These are phyloP conservation scores for Ascochyta koolunga DNA, from an alignment of 2,329 filamentous ascomycete genomes.

Conservation along the genomic window DNA sequence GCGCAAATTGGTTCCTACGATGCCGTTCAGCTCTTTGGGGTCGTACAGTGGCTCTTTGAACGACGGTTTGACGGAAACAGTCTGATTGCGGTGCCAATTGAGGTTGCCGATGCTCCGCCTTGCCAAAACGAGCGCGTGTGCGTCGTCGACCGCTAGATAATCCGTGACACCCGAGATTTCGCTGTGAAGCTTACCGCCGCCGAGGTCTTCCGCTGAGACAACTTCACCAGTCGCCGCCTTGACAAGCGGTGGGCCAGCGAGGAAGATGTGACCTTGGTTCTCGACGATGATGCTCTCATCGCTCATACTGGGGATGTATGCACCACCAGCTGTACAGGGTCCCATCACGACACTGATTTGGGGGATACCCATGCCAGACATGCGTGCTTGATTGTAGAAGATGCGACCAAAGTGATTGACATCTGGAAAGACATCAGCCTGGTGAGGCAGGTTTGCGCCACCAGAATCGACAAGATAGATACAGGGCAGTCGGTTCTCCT, in stretches of 20 bases:
- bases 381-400: conserved; percentile 96
- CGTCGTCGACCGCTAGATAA: conserved; percentile 92
- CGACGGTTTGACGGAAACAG: conserved; percentile 40
- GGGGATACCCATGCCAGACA: conserved; percentile 87
- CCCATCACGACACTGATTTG: conserved; percentile 98
- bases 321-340: conserved; percentile 92
- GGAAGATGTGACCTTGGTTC: conserved; percentile 95
- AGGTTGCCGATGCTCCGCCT: conserved; percentile 84
- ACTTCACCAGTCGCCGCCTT: conserved; percentile 95
- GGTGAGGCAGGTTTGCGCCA: conserved; percentile 91
- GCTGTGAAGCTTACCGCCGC: conserved; percentile 87
- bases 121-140: conserved; percentile 86
- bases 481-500: conserved; percentile 82
- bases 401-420: conserved; percentile 94
- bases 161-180: conserved; percentile 93
- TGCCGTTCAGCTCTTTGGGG: conserved; percentile 79
- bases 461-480: conserved; percentile 97
- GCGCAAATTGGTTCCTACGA: conserved; percentile 88
- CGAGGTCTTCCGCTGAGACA: conserved; percentile 87
- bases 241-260: conserved; percentile 91
- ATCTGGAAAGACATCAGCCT: conserved; percentile 95
- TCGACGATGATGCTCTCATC: conserved; percentile 97
- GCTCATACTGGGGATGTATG: conserved; percentile 96
- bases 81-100: conserved; percentile 73
- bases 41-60: conserved; percentile 82